Evolutionary conservation across 805 yeast species (phyloP), one percentile per base, ranked within the genome.

Genomic region (Pichia californica): DNA sequence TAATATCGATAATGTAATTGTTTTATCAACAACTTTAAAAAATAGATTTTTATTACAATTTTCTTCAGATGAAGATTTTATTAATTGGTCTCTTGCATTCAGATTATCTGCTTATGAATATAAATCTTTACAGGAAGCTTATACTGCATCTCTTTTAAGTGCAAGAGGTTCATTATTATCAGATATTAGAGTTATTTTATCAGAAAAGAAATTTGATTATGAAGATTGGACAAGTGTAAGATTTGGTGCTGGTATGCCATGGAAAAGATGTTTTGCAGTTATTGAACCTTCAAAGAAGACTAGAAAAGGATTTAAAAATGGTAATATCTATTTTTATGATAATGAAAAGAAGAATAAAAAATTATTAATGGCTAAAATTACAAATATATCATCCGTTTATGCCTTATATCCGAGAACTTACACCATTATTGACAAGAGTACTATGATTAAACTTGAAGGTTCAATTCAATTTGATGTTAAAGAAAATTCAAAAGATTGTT

Each of bases 201-300:
- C 95, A 1, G 95, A 85, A 51, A 39, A 93, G 16, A 82, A 91
- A 56, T 85, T 79, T 59, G 78, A 77, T 46, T 93, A 88, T 57
- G 96, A 87, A 62, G 96, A 89, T 56, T 91, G 96, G 97, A 88
- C 84, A 34, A 76, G 88, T 59, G 95, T 93, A 15, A 73, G 98
- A 51, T 93, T 91, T 62, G 98, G 99, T 16, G 77, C 93, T 9
- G 99, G 99, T 20, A 87, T 88, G 95, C 96, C 97, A 1, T 93
- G 97, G 97, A 85, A 82, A 58, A 74, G 95, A 46, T 91, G 96
- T 58, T 93, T 77, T 68, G 91, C 95, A 3, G 96, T 89, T 10
- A 76, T 91, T 44, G 85, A 84, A 52, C 89, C 89, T 52, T 67
- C 88, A 54, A 51, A 68, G 31, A 57, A 72, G 55, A 79, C 62